phyloP scores from a whole-genome alignment of 2,329 filamentous ascomycete genomes.

The Colletotrichum sojae region DNA sequence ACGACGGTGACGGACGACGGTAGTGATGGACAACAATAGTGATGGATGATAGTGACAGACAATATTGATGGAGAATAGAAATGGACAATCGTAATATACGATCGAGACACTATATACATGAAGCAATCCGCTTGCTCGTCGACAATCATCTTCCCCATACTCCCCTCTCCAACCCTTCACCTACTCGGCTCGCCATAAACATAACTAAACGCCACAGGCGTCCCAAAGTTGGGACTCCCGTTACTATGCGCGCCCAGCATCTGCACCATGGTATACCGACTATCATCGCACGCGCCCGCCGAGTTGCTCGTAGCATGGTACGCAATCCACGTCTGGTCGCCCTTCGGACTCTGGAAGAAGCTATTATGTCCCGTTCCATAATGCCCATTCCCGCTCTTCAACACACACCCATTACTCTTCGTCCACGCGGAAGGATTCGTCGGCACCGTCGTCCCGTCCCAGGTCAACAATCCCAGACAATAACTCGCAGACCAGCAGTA shows the following conservation, averaged over 20 bases:
- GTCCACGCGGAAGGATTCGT: conserved; percentile 61
- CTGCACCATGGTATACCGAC: conserved; percentile 68
- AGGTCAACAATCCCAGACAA: conserved; percentile 67
- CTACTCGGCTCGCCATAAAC: conserved; percentile 25
- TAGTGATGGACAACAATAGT: too few relatives aligned
- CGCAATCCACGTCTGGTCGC: conserved; percentile 67
- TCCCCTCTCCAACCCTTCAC: neutral
- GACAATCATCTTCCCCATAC: too few relatives aligned
- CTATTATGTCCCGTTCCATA: conserved; percentile 71
- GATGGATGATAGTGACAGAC: too few relatives aligned
- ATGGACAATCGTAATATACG: too few relatives aligned
- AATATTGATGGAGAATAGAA: too few relatives aligned
- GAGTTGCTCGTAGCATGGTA: conserved; percentile 68
- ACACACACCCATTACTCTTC: conserved; percentile 64
- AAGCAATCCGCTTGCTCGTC: too few relatives aligned
- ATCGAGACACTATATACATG: too few relatives aligned
- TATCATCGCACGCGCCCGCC: conserved; percentile 66
- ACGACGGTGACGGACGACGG: too few relatives aligned
- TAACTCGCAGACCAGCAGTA: conserved; percentile 71
- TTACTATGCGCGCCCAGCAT: conserved; percentile 64
- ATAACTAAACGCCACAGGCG: conserved; percentile 33
- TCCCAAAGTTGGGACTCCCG: conserved; percentile 67
- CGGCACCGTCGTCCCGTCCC: conserved; percentile 65
- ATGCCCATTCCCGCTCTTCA: conserved; percentile 69
- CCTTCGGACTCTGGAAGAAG: conserved; percentile 71